A percentile compares a stretch with the other conserved stretches of the same genome.
phyloP scores from a whole-genome alignment of 2,329 filamentous ascomycete genomes.

The Ilyonectria mors-panacis region DNA sequence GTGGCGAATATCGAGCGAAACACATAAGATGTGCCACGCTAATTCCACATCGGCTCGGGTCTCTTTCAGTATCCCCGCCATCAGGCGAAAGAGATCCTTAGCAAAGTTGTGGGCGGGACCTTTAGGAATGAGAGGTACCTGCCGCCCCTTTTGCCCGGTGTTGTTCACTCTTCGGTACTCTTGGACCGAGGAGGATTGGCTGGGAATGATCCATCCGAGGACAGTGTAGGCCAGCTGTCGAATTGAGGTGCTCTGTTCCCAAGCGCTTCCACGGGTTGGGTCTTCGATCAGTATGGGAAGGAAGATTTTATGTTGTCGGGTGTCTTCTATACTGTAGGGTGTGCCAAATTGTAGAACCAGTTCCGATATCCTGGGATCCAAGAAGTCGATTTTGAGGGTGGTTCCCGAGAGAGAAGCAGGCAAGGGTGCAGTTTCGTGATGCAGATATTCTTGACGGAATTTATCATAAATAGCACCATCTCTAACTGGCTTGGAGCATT shows the following conservation, averaged over 20 bases:
- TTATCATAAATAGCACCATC: constrained; percentile 44
- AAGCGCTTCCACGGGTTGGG: constrained; percentile 68
- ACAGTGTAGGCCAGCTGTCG: constrained; percentile 70
- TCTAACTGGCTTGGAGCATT: constrained; percentile 42
- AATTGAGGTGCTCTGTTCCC: constrained; percentile 66
- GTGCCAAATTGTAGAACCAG: constrained; percentile 52
- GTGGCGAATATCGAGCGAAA: constrained; percentile 49
- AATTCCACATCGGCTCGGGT: constrained; percentile 4
- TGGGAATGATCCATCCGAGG: constrained; percentile 48
- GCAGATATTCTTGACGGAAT: constrained; percentile 53
- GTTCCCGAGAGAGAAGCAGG: constrained; percentile 32
- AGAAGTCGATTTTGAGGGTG: constrained; percentile 33
- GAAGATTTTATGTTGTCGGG: constrained; percentile 65
- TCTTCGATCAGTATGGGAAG: constrained; percentile 75
- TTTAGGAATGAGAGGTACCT: constrained; percentile 37
- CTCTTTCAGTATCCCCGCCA: constrained; percentile 30
- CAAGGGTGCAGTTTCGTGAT: constrained; percentile 39
- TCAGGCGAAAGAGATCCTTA: constrained; percentile 40
- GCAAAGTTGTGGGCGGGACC: constrained; percentile 23
- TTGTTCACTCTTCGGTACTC: constrained; percentile 57
- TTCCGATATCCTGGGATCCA: constrained; percentile 60
- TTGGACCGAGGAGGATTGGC: constrained; percentile 41
- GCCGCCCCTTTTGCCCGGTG: constrained; percentile 48
- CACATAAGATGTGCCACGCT: constrained; percentile 48
- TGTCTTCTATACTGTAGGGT: constrained; percentile 32